A percentile compares a stretch with the other conserved stretches of the same genome.
Conservation (phyloP, 306 rosid genomes). For the Pterocarpus santalinus region DNA sequence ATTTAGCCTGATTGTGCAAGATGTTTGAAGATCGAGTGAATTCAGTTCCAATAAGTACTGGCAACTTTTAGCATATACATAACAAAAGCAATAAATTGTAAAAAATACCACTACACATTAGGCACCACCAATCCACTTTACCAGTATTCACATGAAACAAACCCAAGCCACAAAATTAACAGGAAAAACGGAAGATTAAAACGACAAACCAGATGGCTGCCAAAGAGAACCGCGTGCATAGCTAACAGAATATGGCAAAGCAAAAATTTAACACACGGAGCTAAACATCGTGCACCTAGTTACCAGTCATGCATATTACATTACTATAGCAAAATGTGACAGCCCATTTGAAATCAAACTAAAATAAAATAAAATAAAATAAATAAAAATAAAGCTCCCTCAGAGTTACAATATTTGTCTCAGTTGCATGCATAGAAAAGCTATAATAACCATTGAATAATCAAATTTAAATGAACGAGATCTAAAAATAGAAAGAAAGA, state of each 20-base stretch:
- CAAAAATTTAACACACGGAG: slow-evolving; percentile 5
- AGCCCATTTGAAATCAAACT: slow-evolving; percentile 24
- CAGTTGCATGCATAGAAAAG: slow-evolving; percentile 19
- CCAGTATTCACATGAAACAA: slow-evolving; percentile 31
- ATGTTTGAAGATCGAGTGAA: slow-evolving; percentile 14
- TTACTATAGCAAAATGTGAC: slow-evolving; percentile 21
- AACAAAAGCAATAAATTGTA: slow-evolving; percentile 4
- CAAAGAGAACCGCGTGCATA: slow-evolving; percentile 15
- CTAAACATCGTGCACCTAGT: slow-evolving; percentile 25
- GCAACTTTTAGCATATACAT: not conserved
- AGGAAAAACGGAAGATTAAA: not conserved
- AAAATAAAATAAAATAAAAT: too few relatives aligned
- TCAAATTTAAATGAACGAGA: not conserved
- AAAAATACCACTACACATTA: not conserved
- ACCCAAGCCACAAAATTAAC: slow-evolving; percentile 26
- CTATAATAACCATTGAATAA: not conserved
- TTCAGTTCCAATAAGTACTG: slow-evolving; percentile 14
- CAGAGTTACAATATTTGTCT: slow-evolving; percentile 3
- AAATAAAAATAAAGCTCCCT: not conserved
- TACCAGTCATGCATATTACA: slow-evolving; percentile 29
- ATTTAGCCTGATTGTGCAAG: slow-evolving; percentile 19
- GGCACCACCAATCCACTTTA: slow-evolving; percentile 24
- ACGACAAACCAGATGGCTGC: slow-evolving; percentile 9
- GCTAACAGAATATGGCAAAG: slow-evolving; percentile 20
- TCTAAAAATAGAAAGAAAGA: slow-evolving; percentile 5